Conservation (phyloP, 139 green algal genomes). For the Micractinium sp. region DNA sequence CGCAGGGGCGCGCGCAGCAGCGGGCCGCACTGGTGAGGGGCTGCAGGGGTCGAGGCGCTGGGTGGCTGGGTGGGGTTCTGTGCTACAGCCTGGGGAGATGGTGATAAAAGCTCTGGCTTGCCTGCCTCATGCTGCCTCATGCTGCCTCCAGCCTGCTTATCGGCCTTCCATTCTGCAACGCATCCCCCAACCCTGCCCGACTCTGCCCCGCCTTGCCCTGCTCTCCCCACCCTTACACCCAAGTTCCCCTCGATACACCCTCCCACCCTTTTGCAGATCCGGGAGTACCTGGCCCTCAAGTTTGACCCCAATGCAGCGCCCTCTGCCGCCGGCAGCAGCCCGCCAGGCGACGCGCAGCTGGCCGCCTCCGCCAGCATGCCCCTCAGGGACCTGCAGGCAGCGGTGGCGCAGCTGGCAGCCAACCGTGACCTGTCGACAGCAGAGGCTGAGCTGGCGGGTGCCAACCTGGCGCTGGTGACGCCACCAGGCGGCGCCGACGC, state of each 20-base stretch:
- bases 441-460: constrained; percentile 14
- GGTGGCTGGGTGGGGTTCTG: background rate
- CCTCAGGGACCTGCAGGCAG: background rate
- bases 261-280: background rate
- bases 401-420: background rate
- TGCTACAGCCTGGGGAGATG: background rate
- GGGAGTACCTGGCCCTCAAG: constrained; percentile 3
- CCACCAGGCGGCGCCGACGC: background rate
- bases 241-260: no score
- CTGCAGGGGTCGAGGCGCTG: background rate
- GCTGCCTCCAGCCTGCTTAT: background rate
- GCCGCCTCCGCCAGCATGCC: background rate
- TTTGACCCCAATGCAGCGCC: background rate
- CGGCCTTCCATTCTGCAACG: background rate
- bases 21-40: constrained; percentile 7
- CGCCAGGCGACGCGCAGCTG: background rate
- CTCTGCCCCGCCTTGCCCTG: background rate
- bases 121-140: no score
- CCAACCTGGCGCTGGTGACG: constrained; percentile 11
- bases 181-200: background rate
- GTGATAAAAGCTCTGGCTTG: no score
- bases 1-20: constrained; percentile 7
- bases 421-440: background rate
- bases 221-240: background rate
- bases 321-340: background rate